A percentile compares a stretch with the other conserved stretches of the same genome.
Evolutionary conservation across 176 grass and related monocot species (phyloP).

Genomic region (Zea mays): Zm-B73-REFERENCE-NAM-5.0 NC_050104.1:118633001-118633500

Average conservation of each 20-base stretch:
- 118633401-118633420: too few relatives aligned
- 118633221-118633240: background rate
- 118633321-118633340: background rate
- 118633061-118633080: constrained; percentile 85
- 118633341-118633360: background rate
- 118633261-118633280: constrained; percentile 16
- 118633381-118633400: too few relatives aligned
- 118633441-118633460: too few relatives aligned
- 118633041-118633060: constrained; percentile 94
- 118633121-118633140: constrained; percentile 39
- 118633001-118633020: constrained; percentile 91
- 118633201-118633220: background rate
- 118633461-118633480: too few relatives aligned
- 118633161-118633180: constrained; percentile 6
- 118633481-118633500: too few relatives aligned
- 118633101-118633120: constrained; percentile 89
- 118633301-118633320: background rate
- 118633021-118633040: constrained; percentile 73
- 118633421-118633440: too few relatives aligned
- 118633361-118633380: background rate
- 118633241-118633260: constrained; percentile 11
- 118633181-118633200: background rate
- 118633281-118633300: background rate
- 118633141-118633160: constrained; percentile 17
- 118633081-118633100: constrained; percentile 77